A percentile compares a stretch with the other conserved stretches of the same genome.
These are phyloP conservation scores for Cornus florida DNA, from an alignment of 148 eudicot genomes.

Conservation along the genomic window DNA sequence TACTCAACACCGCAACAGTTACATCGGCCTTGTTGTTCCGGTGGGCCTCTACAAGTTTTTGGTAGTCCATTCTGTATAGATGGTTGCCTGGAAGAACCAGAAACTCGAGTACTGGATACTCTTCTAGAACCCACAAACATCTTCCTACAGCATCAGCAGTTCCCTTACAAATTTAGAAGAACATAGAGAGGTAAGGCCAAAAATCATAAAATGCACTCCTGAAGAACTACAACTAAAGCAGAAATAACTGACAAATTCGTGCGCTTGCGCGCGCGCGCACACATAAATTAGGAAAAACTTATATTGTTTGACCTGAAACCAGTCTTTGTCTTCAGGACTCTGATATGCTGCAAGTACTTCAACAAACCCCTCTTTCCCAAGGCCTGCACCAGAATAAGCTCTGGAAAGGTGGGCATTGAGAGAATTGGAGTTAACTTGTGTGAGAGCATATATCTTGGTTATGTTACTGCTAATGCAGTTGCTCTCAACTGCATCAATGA, in stretches of 20 bases:
- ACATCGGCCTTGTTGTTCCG: slow-evolving; percentile 53
- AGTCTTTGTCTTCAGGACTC: slow-evolving; percentile 55
- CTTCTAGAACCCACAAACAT: slow-evolving; percentile 66
- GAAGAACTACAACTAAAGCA: no score
- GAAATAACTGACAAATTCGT: background rate
- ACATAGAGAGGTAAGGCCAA: slow-evolving; percentile 3
- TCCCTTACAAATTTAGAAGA: slow-evolving; percentile 42
- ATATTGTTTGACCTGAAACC: slow-evolving; percentile 63
- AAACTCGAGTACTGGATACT: slow-evolving; percentile 53
- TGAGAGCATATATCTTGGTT: slow-evolving; percentile 68
- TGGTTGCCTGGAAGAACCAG: slow-evolving; percentile 80
- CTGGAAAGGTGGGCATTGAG: slow-evolving; percentile 77
- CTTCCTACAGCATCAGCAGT: slow-evolving; percentile 82
- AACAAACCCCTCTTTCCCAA: slow-evolving; percentile 58
- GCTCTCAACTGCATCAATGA: slow-evolving; percentile 78
- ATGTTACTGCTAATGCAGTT: slow-evolving; percentile 85
- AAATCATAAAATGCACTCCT: background rate
- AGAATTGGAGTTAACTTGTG: slow-evolving; percentile 79
- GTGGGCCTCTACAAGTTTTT: slow-evolving; percentile 61
- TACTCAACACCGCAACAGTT: slow-evolving; percentile 54
- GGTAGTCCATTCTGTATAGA: slow-evolving; percentile 82
- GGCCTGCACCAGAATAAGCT: slow-evolving; percentile 59
- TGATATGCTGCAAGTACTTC: slow-evolving; percentile 87
- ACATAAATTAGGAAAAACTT: background rate
- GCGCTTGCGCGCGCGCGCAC: no score